These are phyloP conservation scores for Aspergillus steynii DNA, from an alignment of 495 filamentous ascomycete genomes.

Conservation along the genomic window DNA sequence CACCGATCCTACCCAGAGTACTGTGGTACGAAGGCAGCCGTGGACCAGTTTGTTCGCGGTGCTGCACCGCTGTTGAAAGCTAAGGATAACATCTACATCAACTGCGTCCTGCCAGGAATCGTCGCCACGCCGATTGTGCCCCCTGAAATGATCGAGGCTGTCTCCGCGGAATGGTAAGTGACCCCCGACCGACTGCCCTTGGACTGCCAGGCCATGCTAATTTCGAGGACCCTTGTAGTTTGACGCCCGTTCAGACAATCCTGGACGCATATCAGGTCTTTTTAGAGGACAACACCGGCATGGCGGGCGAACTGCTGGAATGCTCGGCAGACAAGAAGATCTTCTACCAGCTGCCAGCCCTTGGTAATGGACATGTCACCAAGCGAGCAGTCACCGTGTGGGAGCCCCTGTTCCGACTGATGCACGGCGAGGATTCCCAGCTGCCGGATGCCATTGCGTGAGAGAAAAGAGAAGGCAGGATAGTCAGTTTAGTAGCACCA, in stretches of 20 bases:
- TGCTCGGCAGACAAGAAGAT: slow-evolving; percentile 30
- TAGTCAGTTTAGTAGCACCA: neutral
- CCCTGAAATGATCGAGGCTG: slow-evolving; percentile 27
- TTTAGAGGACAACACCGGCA: slow-evolving; percentile 28
- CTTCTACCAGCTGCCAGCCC: slow-evolving; percentile 23
- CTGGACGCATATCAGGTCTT: slow-evolving; percentile 27
- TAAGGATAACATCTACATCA: slow-evolving; percentile 32
- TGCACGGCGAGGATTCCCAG: slow-evolving; percentile 28
- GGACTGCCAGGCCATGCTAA: neutral
- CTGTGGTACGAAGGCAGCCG: slow-evolving; percentile 30
- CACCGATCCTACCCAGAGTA: slow-evolving; percentile 31
- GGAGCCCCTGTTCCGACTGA: slow-evolving; percentile 32
- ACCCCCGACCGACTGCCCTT: neutral
- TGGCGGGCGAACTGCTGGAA: slow-evolving; percentile 30
- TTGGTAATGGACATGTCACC: slow-evolving; percentile 28
- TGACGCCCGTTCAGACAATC: slow-evolving; percentile 28
- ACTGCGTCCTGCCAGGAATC: slow-evolving; percentile 32
- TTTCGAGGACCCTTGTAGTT: slow-evolving; percentile 5
- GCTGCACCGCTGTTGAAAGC: slow-evolving; percentile 28
- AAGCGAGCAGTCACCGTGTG: slow-evolving; percentile 31
- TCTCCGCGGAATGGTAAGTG: slow-evolving; percentile 29
- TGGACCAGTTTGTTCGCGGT: slow-evolving; percentile 30
- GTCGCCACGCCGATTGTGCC: slow-evolving; percentile 31
- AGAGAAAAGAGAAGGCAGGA: neutral
- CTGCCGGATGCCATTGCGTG: slow-evolving; percentile 27